Base-by-base conservation (phyloP, 164 flowering plant species). In the Akebia trifoliata region DNA sequence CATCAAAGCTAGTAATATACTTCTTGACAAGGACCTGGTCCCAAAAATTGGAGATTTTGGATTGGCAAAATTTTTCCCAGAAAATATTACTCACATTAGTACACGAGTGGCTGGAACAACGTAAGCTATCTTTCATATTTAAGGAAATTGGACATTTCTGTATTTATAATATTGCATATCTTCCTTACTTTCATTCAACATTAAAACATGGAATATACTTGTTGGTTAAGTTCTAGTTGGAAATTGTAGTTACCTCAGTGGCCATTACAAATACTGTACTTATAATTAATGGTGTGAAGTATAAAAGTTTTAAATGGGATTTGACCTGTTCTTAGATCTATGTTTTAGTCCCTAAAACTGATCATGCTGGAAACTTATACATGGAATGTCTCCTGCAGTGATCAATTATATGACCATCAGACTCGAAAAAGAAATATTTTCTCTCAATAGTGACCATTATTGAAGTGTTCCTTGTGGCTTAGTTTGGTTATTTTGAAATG, bases 21-120 rank as follows among this genome's bases (percentile, higher is more conserved):
- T 88, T 58, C 88, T 91, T 28, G 89, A 80, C 69, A 69, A 70
- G 64, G 76, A 87, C 42, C 74, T 81, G 25, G 63, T 46, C 34
- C 92, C 98, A 6, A 91, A 91, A 69, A 91, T 88, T 53, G 96
- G 96, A 56, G 98, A 91, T 66, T 91, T 91, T 72, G 98, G 96
- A 57, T 68, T 91, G 80, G 98, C 98, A 31, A 91, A 88, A 64
- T 83, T 91, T 24, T 91, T 91, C 60, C 97, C 97, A 10, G 94
- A 91, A 64, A 62, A 84, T 52, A 83, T 91, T 40, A 88, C 92
- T 64, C 97, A 91, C 68, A 88, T 91, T n/a, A 91, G 85, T 73
- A 91, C 97, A 43, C 78, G 82, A 66, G 77, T 91, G 64, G 90
- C 94, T 24, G 97, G 97, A 75, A 91, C 97, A 42, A 82, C 79